Evolutionary conservation across 345 rosid species (phyloP).

Genomic region (Litchi chinensis): DNA sequence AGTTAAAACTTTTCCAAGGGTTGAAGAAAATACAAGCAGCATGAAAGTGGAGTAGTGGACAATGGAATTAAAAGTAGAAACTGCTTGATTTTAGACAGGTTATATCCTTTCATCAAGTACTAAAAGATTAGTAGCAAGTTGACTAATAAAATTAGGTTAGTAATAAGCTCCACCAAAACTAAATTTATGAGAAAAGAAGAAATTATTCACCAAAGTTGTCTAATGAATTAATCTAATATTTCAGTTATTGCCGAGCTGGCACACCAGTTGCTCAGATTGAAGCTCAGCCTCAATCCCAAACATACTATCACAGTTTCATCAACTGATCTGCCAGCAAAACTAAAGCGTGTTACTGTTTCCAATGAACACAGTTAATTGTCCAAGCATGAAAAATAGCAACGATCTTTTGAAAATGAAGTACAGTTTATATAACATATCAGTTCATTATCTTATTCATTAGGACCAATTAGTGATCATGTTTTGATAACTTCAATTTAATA

Average conservation of each 20-base stretch:
- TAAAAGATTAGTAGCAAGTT: not conserved
- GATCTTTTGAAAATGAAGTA: not conserved
- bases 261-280: not conserved
- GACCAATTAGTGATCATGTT: not conserved
- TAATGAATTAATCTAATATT: not conserved
- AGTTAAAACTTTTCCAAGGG: not conserved
- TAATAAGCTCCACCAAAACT: not conserved
- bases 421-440: no score
- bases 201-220: conserved; percentile 1
- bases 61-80: not conserved
- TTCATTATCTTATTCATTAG: not conserved
- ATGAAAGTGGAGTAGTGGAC: not conserved
- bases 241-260: not conserved
- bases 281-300: not conserved
- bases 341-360: not conserved
- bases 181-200: not conserved
- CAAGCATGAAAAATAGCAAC: not conserved
- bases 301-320: not conserved
- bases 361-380: not conserved
- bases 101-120: not conserved
- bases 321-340: conserved; percentile 1
- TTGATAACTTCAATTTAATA: not conserved
- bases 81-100: not conserved
- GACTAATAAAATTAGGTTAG: not conserved
- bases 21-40: not conserved